Base-by-base conservation (phyloP, 2,329 filamentous ascomycete genomes). In the Exophiala calicioides region DNA sequence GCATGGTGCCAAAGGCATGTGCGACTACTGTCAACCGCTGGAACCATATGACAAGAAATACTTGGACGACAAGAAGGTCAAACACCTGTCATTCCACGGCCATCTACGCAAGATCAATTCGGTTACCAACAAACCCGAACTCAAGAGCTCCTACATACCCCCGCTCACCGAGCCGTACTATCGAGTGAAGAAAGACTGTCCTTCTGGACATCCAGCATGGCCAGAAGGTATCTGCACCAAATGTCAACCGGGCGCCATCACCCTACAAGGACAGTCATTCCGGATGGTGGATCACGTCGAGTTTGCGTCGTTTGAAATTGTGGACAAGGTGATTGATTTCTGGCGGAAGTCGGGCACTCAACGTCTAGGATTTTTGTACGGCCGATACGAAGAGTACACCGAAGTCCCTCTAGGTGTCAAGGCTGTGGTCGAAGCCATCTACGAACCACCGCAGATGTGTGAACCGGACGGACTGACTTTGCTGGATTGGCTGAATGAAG, bases 281-380 rank as follows among this genome's bases (percentile, higher is more conserved):
- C 88, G 93, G 40, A 96, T 93, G 88, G 90, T 98, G 3, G 93
- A 98, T 62, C 93, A 98, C 66, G 93, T 98, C 54, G 94, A 98
- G 68, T 97, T 98, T 64, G 84, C 91, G 1, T 85, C 87, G 1
- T 84, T 89, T 3, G 78, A 82, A 43, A 80, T 97, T 24, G 88
- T 97, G 60, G 88, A 98, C 64, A 82, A 80, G n/a, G 82, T 97
- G 46, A 82, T 98, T 56, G 84, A 96, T 61, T 88, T 91, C 48
- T 98, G 93, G 91, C 80, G 94, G 58, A 84, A 81, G 56, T 90
- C 88, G 2, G 91, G 90, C 3, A 72, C 79, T 20, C 93, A 98
- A 65, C 80, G 93, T 30, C 67, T 97, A 35, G 93, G 91, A 4
- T 95, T 90, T 61, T 72, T 98, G 4, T 98, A 97, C 60, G 93